Conservation (phyloP, 2,329 filamentous ascomycete genomes). For the Capronia americana region DNA sequence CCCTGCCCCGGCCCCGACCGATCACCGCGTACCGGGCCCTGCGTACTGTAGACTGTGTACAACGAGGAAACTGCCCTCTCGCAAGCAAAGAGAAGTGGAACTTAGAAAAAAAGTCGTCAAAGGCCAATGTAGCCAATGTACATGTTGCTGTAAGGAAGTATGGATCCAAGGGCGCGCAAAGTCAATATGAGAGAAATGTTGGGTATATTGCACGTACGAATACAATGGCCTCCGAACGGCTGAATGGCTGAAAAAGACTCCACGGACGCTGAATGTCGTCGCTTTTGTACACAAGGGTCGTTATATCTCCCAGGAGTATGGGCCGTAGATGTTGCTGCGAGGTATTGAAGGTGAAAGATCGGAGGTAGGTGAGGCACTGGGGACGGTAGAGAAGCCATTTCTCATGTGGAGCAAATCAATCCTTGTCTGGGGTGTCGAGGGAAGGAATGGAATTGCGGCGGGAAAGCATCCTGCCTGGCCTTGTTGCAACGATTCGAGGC, state of each 20-base stretch:
- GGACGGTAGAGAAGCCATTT: neutral
- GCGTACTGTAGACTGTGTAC: neutral
- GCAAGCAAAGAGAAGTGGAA: neutral
- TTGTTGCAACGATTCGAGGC: neutral
- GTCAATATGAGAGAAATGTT: neutral
- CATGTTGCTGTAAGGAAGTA: neutral
- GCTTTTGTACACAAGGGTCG: neutral
- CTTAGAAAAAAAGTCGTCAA: neutral
- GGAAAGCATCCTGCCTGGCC: neutral
- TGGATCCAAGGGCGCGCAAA: neutral
- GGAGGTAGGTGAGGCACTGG: neutral
- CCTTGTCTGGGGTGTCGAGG: neutral
- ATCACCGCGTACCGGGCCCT: neutral
- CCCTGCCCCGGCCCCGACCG: too few species aligned
- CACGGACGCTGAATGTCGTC: neutral
- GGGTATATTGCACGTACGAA: neutral
- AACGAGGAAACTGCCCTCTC: neutral
- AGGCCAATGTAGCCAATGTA: neutral
- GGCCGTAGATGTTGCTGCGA: neutral
- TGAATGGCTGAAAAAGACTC: neutral
- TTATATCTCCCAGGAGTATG: neutral
- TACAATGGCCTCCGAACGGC: neutral
- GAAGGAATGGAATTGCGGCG: neutral
- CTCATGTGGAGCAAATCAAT: neutral
- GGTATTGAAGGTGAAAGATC: neutral